phyloP scores from a whole-genome alignment of 306 rosid genomes.

The Cyamopsis tetragonoloba region DNA sequence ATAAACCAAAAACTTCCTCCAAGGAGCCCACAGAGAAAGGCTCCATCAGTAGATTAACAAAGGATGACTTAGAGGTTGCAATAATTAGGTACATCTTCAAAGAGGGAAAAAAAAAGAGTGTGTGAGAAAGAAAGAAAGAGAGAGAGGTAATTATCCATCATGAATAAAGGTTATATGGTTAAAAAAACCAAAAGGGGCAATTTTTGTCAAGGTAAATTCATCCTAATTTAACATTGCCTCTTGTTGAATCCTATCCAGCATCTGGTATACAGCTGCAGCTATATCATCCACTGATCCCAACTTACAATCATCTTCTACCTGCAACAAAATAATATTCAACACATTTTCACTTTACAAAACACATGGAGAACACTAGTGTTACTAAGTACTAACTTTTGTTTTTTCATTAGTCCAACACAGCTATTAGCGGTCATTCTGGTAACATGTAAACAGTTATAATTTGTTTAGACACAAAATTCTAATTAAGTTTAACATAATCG shows the following conservation, averaged over 20 bases:
- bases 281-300: constrained; percentile 87
- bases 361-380: not conserved
- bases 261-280: constrained; percentile 72
- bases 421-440: too few relatives aligned
- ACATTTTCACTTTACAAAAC: not conserved
- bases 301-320: constrained; percentile 90
- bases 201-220: constrained; percentile 10
- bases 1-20: constrained; percentile 38
- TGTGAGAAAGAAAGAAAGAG: not conserved
- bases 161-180: constrained; percentile 6
- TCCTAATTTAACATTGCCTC: constrained; percentile 55
- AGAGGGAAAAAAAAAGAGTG: constrained; percentile 2
- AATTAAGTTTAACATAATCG: too few relatives aligned
- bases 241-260: constrained; percentile 62
- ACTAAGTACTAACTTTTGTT: too few relatives aligned
- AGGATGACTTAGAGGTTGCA: constrained; percentile 35
- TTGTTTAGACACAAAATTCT: too few relatives aligned
- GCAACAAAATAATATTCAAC: constrained; percentile 10
- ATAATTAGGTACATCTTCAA: constrained; percentile 41
- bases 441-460: too few relatives aligned
- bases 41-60: constrained; percentile 26
- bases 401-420: too few relatives aligned
- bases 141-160: constrained; percentile 22
- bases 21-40: constrained; percentile 32
- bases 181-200: constrained; percentile 18